These are phyloP conservation scores for Colletotrichum sojae DNA, from an alignment of 2,329 filamentous ascomycete genomes.

Conservation along the genomic window DNA sequence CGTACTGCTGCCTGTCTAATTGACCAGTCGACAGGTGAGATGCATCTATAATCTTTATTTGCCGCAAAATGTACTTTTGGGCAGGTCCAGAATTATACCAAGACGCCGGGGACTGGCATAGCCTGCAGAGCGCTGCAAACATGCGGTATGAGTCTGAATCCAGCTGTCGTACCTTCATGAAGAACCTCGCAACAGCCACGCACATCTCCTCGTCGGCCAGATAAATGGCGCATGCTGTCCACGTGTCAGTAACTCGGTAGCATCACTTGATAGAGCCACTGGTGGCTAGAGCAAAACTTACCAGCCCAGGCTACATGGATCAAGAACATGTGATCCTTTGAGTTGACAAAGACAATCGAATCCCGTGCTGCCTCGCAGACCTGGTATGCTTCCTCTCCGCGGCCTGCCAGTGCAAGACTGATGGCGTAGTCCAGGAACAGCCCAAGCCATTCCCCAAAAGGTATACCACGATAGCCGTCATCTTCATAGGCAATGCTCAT, in stretches of 20 bases:
- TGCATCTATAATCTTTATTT: constrained; percentile 91
- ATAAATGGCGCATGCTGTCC: constrained; percentile 83
- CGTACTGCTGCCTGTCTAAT: constrained; percentile 44
- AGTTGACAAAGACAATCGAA: constrained; percentile 86
- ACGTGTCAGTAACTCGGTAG: constrained; percentile 41
- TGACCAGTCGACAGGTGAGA: constrained; percentile 51
- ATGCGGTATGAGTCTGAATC: constrained; percentile 87
- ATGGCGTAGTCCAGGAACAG: constrained; percentile 92
- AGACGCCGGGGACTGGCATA: constrained; percentile 79
- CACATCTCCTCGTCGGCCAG: constrained; percentile 85
- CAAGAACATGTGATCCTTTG: constrained; percentile 75
- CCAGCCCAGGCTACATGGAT: constrained; percentile 85
- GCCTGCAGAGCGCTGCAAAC: constrained; percentile 82
- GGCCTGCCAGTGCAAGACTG: constrained; percentile 77
- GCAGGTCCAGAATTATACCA: constrained; percentile 86
- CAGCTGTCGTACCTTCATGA: constrained; percentile 86
- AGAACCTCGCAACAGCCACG: constrained; percentile 80
- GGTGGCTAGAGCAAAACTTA: constrained; percentile 50
- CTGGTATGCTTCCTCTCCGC: constrained; percentile 81
- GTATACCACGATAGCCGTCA: constrained; percentile 78
- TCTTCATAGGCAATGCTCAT: constrained; percentile 54
- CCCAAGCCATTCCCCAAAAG: constrained; percentile 89
- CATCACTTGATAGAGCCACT: no score
- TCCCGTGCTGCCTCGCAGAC: constrained; percentile 83
- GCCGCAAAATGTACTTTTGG: constrained; percentile 92